Conservation (phyloP, 192 early-diverging fungal species). For the Dissophora globulifera region DNA sequence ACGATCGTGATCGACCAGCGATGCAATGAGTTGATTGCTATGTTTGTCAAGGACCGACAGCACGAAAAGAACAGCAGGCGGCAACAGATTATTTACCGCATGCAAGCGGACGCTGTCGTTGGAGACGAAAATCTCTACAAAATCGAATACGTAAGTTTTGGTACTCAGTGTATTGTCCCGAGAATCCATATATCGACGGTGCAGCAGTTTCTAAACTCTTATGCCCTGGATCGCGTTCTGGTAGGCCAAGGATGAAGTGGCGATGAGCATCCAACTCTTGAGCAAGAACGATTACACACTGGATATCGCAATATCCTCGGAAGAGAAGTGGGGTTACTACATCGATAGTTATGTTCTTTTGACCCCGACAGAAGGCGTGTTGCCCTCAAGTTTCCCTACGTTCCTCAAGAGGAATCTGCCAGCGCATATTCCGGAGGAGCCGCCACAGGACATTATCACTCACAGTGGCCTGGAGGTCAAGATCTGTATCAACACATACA, state of each 20-base stretch:
- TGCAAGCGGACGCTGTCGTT: constrained; percentile 75
- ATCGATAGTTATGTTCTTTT: constrained; percentile 95
- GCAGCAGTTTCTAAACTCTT: no score
- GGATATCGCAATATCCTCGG: constrained; percentile 82
- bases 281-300: constrained; percentile 88
- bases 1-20: constrained; percentile 73
- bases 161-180: no score
- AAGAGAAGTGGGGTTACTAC: constrained; percentile 96
- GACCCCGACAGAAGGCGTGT: constrained; percentile 82
- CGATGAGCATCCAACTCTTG: constrained; percentile 89
- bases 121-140: constrained; percentile 86
- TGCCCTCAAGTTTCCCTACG: constrained; percentile 67
- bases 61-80: constrained; percentile 64
- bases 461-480: constrained; percentile 90
- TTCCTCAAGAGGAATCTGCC: constrained; percentile 80
- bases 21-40: constrained; percentile 67
- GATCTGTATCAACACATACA: constrained; percentile 97
- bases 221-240: no score
- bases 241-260: constrained; percentile 61
- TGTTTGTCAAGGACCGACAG: constrained; percentile 70
- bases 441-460: constrained; percentile 52
- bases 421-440: constrained; percentile 50
- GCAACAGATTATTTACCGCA: constrained; percentile 76
- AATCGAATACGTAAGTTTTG: constrained; percentile 77
- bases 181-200: no score